Conservation (phyloP, 2,329 filamentous ascomycete species). For the Cladophialophora yegresii region DNA sequence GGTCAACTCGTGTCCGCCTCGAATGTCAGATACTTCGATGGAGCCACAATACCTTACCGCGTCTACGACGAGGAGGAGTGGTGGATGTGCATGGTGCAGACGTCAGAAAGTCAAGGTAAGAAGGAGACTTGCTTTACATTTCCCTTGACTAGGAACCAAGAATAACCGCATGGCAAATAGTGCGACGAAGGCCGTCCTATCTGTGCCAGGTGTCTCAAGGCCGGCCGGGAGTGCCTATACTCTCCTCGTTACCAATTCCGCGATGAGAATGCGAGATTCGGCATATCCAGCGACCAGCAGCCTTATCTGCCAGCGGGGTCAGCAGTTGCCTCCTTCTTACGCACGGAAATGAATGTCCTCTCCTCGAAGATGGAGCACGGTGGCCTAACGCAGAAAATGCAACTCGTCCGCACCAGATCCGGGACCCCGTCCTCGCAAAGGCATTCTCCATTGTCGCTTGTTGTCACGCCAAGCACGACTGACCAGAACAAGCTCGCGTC, state of each 20-base stretch:
- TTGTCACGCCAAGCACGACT: neutral
- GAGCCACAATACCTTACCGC: neutral
- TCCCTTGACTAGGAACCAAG: neutral
- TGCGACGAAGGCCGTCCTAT: slow-evolving; percentile 2
- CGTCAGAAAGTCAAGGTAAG: slow-evolving; percentile 10
- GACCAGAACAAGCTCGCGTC: neutral
- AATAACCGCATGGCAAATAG: neutral
- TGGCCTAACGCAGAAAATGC: slow-evolving; percentile 1
- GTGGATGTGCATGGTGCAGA: slow-evolving; percentile 4
- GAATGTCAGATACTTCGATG: neutral
- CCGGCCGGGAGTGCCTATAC: slow-evolving; percentile 4
- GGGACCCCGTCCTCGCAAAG: neutral
- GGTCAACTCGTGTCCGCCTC: neutral
- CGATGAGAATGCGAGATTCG: slow-evolving; percentile 3
- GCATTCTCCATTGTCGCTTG: neutral
- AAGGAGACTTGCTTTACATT: neutral
- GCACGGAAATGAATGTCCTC: slow-evolving; percentile 2
- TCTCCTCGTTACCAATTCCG: slow-evolving; percentile 1
- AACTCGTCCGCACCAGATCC: slow-evolving; percentile 5
- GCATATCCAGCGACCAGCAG: neutral
- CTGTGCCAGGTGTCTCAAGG: slow-evolving; percentile 5
- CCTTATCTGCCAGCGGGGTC: neutral
- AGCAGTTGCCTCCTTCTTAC: neutral
- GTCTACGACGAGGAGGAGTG: neutral
- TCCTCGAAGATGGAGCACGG: slow-evolving; percentile 5